Evolutionary conservation across 192 early-diverging fungal species (phyloP).

Genomic region (Allomyces macrogynus): DNA sequence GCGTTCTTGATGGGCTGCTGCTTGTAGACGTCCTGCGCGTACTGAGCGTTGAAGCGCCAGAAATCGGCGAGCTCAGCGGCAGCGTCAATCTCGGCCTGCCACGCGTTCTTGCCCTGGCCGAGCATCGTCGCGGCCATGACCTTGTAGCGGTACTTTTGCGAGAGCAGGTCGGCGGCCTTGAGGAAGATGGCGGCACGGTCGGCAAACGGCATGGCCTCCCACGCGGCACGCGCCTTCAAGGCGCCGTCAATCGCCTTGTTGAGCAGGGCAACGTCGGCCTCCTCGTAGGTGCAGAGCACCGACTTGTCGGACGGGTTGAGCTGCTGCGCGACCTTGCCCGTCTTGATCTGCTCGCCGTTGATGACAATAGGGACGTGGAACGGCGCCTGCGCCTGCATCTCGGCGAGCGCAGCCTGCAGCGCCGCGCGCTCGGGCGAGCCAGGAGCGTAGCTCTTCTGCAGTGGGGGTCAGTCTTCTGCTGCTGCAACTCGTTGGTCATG

Average conservation of each 20-base stretch:
- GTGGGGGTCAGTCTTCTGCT: constrained; percentile 6
- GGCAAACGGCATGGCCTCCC: constrained; percentile 84
- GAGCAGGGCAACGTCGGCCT: constrained; percentile 49
- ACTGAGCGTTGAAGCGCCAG: constrained; percentile 87
- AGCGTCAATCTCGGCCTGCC: constrained; percentile 99
- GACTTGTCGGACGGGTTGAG: constrained; percentile 56
- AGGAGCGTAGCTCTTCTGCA: constrained; percentile 45
- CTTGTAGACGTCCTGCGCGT: constrained; percentile 76
- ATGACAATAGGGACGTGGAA: constrained; percentile 64
- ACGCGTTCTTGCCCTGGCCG: constrained; percentile 94
- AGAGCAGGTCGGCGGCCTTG: constrained; percentile 85
- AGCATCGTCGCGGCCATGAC: constrained; percentile 90
- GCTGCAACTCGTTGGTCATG: background rate
- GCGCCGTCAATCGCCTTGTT: constrained; percentile 63
- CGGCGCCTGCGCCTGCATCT: constrained; percentile 43
- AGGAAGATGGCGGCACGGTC: constrained; percentile 91
- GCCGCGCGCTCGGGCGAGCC: constrained; percentile 48
- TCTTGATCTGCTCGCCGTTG: constrained; percentile 63
- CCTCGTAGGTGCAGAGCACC: constrained; percentile 62
- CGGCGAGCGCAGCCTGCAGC: constrained; percentile 56
- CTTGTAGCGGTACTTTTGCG: constrained; percentile 78
- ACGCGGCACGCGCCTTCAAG: constrained; percentile 57
- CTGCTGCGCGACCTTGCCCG: constrained; percentile 48
- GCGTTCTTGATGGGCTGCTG: constrained; percentile 83
- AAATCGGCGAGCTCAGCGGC: constrained; percentile 87